Evolutionary conservation across 1,284 basidiomycete species (phyloP).

Genomic region (Ceratobasidium sp.): DNA sequence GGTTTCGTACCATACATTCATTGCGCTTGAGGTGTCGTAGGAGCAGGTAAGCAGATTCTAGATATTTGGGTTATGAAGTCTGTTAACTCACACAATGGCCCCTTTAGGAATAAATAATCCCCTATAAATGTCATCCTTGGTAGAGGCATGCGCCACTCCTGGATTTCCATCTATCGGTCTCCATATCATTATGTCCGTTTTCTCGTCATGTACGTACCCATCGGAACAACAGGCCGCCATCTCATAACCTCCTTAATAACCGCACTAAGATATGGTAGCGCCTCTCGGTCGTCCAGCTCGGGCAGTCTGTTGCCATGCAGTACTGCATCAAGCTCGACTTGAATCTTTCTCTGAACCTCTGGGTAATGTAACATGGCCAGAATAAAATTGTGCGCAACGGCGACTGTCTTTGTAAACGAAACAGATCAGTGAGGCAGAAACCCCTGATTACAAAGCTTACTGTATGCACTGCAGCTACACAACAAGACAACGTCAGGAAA

Average conservation of each 20-base stretch:
- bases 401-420: background rate
- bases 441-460: too few relatives aligned
- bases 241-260: slow-evolving; percentile 38
- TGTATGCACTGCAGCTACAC: too few relatives aligned
- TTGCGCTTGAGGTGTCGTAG: background rate
- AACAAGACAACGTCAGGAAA: too few relatives aligned
- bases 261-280: slow-evolving; percentile 32
- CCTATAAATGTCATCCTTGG: slow-evolving; percentile 40
- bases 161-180: background rate
- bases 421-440: too few relatives aligned
- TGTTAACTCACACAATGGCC: slow-evolving; percentile 40
- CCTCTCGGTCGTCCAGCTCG: slow-evolving; percentile 1
- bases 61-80: too few relatives aligned
- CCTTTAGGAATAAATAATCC: slow-evolving; percentile 42
- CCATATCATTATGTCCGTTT: background rate
- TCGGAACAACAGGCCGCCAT: slow-evolving; percentile 32
- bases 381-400: background rate
- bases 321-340: slow-evolving; percentile 33
- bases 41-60: too few relatives aligned
- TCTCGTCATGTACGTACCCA: slow-evolving; percentile 1
- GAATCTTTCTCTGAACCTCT: slow-evolving; percentile 17
- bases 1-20: background rate
- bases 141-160: background rate
- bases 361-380: slow-evolving; percentile 39
- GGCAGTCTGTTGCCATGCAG: slow-evolving; percentile 27